Evolutionary conservation across 2,329 filamentous ascomycete species (phyloP), one percentile per base, ranked within the genome.

Genomic region (Exophiala sideris): DNA sequence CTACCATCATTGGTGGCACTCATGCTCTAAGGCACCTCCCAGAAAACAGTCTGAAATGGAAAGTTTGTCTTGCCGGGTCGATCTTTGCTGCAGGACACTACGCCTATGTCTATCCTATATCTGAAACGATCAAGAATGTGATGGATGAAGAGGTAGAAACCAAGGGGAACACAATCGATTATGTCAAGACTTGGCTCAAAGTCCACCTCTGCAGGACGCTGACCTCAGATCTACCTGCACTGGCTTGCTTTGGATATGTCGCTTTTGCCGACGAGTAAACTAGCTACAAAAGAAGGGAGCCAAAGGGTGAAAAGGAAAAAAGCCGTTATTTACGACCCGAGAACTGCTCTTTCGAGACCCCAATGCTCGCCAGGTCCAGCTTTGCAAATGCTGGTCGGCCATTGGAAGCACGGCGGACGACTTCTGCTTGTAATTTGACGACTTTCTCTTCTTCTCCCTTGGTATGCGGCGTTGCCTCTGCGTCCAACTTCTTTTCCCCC

Each of bases 101-200:
- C 18, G 46, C 50, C 29, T 52, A 49, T 29, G 57, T 14, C 5
- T 46, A 47, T 4, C 18, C 45, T 12, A 53, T 58, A 20, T 29
- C 35, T 24, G 42, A 44, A 35, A 29, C 21, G 12, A 56, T 58
- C 54, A 36, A 56, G 10, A 34, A 39, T 10, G 21, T 50, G 11
- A 47, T 35, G n/a, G 54, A 56, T 20, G 51, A 58, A 51, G 54
- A 60, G 45, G 52, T 55, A 21, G 58, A 60, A 40, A 53, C 50
- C 24, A 54, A 48, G 10, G 40, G 45, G 10, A 24, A 48, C 9
- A 57, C 39, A 18, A 56, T 60, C 39, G 46, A 39, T 8, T 41
- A 57, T 45, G 49, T 60, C 21, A 48, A 29, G 18, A 47, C 16
- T 14, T 57, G 55, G 58, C 55, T 53, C 12, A 45, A 48, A 12